phyloP scores from a whole-genome alignment of 192 early-diverging fungal genomes.

The Linderina pennispora region DNA sequence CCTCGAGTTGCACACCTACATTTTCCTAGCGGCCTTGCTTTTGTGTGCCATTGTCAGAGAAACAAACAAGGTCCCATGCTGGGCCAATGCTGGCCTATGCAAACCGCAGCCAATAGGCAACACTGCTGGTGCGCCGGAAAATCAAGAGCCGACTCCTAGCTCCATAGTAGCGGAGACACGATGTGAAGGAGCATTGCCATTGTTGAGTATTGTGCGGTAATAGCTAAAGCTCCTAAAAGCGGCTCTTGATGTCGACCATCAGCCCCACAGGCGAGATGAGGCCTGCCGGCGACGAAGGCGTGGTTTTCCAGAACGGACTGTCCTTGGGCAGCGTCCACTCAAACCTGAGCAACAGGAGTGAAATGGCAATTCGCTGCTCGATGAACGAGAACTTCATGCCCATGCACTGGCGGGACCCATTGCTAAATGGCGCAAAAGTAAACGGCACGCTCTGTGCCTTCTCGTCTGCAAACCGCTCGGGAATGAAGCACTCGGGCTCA shows the following conservation, averaged over 20 bases:
- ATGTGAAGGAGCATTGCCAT: too few relatives aligned
- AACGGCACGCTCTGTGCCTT: conserved; percentile 14
- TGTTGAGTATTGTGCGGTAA: too few relatives aligned
- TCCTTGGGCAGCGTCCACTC: conserved; percentile 41
- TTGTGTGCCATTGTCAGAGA: too few relatives aligned
- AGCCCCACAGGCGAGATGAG: conserved; percentile 32
- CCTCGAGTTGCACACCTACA: too few relatives aligned
- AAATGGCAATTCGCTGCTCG: conserved; percentile 51
- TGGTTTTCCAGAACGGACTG: conserved; percentile 39
- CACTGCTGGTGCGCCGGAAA: too few relatives aligned
- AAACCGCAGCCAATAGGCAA: too few relatives aligned
- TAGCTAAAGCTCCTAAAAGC: too few relatives aligned
- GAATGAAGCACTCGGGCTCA: conserved; percentile 39
- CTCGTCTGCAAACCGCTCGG: conserved; percentile 47
- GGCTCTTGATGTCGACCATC: conserved; percentile 18
- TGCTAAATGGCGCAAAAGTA: conserved; percentile 55
- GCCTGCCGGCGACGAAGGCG: conserved; percentile 29
- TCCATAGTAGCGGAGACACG: too few relatives aligned
- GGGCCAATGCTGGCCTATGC: too few relatives aligned
- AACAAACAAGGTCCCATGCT: too few relatives aligned
- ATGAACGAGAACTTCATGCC: conserved; percentile 58
- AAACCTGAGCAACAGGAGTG: conserved; percentile 47
- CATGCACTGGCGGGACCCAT: conserved; percentile 53
- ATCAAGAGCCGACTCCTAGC: too few relatives aligned
- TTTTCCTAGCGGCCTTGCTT: too few relatives aligned